These are phyloP conservation scores for Bonnemaisonia californica DNA, from an alignment of 31 red algal genomes.

Conservation along the genomic window DNA sequence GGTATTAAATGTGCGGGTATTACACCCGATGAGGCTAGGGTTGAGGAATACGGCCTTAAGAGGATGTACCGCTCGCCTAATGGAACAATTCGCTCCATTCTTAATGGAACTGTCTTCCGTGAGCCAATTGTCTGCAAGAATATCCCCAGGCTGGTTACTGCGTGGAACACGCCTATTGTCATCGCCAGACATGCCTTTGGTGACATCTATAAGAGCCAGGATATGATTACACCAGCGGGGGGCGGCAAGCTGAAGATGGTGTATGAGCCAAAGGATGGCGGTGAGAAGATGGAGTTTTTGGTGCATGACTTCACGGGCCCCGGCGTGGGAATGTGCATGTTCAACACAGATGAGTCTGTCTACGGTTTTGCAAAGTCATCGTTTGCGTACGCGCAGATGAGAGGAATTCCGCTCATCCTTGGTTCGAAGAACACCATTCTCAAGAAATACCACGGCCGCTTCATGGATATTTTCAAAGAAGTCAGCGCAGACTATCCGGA, in stretches of 20 bases:
- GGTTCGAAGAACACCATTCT: conserved; percentile 94
- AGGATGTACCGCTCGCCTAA: conserved; percentile 92
- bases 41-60: conserved; percentile 86
- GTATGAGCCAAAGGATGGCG: conserved; percentile 60
- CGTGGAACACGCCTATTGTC: conserved; percentile 90
- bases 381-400: conserved; percentile 80
- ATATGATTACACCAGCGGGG: conserved; percentile 51
- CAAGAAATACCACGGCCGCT: conserved; percentile 87
- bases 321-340: conserved; percentile 91
- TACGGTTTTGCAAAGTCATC: conserved; percentile 79
- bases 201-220: conserved; percentile 82
- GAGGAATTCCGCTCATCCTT: conserved; percentile 76
- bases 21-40: conserved; percentile 78
- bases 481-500: conserved; percentile 54
- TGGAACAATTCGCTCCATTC: conserved; percentile 86
- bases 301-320: conserved; percentile 80
- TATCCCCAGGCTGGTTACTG: conserved; percentile 75
- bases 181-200: conserved; percentile 89
- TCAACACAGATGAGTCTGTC: conserved; percentile 87
- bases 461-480: conserved; percentile 74
- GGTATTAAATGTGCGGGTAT: conserved; percentile 94
- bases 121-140: conserved; percentile 87
- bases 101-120: conserved; percentile 93
- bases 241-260: conserved; percentile 69
- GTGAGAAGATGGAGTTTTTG: conserved; percentile 46